Evolutionary conservation across 495 filamentous ascomycete species (phyloP).

Genomic region (Penicillium lividum): DNA sequence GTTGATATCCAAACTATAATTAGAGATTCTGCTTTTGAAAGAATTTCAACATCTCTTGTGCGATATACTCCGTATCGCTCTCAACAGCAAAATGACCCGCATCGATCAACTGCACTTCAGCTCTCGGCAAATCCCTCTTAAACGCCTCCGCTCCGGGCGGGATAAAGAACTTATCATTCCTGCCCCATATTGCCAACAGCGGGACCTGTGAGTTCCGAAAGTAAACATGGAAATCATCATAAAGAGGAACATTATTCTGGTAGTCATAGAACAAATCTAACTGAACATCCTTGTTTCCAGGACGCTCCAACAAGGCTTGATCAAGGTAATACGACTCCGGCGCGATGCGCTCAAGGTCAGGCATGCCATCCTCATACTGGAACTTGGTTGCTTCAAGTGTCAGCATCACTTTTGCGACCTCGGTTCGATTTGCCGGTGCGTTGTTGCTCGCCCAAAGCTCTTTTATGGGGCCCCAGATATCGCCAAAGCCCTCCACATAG

Average conservation of each 20-base stretch:
- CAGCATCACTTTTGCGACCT: conserved; percentile 40
- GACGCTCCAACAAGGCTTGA: conserved; percentile 47
- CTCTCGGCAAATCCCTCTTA: conserved; percentile 52
- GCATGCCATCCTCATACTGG: conserved; percentile 57
- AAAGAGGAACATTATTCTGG: conserved; percentile 53
- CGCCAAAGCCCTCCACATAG: conserved; percentile 58
- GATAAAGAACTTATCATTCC: conserved; percentile 60
- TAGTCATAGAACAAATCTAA: conserved; percentile 62
- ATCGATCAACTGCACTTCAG: conserved; percentile 56
- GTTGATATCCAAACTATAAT: neutral
- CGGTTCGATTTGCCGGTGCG: conserved; percentile 33
- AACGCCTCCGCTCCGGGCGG: conserved; percentile 61
- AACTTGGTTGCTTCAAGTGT: conserved; percentile 49
- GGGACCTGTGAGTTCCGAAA: conserved; percentile 55
- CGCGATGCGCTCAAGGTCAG: conserved; percentile 35
- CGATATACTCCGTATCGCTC: conserved; percentile 53
- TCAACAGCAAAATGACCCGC: conserved; percentile 65
- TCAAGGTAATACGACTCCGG: conserved; percentile 57
- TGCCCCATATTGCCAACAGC: conserved; percentile 62
- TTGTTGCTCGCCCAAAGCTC: conserved; percentile 50
- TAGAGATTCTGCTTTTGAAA: conserved; percentile 28
- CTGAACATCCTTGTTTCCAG: conserved; percentile 57
- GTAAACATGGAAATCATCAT: conserved; percentile 61
- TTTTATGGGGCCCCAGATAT: conserved; percentile 55
- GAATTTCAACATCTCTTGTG: conserved; percentile 48